A percentile compares a stretch with the other conserved stretches of the same genome.
Conservation (phyloP, 306 rosid species). For the Geum urbanum region DNA sequence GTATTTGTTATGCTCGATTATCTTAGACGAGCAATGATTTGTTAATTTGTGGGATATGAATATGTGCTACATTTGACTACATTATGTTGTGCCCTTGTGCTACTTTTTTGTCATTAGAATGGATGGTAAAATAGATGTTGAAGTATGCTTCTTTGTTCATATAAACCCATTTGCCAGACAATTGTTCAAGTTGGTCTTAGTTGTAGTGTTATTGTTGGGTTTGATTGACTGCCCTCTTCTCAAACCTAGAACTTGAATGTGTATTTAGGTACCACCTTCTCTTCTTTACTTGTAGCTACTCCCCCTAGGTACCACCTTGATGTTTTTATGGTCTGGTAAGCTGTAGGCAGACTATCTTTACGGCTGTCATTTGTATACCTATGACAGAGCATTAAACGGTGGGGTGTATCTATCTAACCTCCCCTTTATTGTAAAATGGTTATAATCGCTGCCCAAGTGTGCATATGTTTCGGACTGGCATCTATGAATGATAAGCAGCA, state of each 20-base stretch:
- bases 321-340: no score
- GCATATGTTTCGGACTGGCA: not conserved
- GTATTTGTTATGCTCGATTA: not conserved
- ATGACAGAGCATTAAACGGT: not conserved
- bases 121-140: not conserved
- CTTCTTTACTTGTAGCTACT: no score
- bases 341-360: no score
- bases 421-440: not conserved
- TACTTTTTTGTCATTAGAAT: not conserved
- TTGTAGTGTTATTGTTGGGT: no score
- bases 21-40: not conserved
- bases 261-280: no score
- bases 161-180: no score
- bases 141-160: no score
- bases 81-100: not conserved
- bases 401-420: not conserved
- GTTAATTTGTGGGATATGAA: constrained; percentile 4
- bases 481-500: not conserved
- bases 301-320: no score
- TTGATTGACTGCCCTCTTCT: no score
- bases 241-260: no score
- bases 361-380: no score
- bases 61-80: not conserved
- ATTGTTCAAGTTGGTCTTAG: no score
- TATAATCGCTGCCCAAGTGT: not conserved